Evolutionary conservation across 73 alveolate genomes (phyloP).

Genomic region (Uronychia binucleata): DNA sequence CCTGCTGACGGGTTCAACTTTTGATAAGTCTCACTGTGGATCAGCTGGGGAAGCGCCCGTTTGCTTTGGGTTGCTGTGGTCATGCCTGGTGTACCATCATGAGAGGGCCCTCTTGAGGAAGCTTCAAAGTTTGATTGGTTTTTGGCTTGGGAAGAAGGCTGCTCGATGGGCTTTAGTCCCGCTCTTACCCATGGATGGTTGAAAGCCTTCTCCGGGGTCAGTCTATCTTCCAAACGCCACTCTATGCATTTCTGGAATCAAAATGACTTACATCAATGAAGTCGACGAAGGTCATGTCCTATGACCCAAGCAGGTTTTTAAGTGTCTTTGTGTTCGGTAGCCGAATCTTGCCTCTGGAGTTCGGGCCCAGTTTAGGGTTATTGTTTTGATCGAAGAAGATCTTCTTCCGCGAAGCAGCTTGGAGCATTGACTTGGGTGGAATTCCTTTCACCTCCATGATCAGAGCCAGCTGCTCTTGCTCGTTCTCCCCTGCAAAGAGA

Average conservation of each 20-base stretch:
- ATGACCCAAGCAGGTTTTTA: slow-evolving; percentile 26
- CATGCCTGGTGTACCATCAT: too few species aligned
- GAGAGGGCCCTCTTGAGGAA: too few species aligned
- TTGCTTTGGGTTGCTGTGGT: too few species aligned
- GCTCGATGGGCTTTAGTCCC: too few species aligned
- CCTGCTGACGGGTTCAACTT: too few species aligned
- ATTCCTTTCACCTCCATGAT: slow-evolving; percentile 66
- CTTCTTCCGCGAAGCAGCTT: slow-evolving; percentile 43
- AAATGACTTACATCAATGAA: slow-evolving; percentile 42
- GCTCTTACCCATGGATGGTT: slow-evolving; percentile 79
- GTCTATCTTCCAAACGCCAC: slow-evolving; percentile 82
- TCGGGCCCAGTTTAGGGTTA: slow-evolving; percentile 49
- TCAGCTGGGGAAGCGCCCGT: too few species aligned
- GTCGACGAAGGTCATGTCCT: slow-evolving; percentile 50
- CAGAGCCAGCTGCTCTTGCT: slow-evolving; percentile 61
- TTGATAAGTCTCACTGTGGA: too few species aligned
- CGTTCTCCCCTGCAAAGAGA: slow-evolving; percentile 76
- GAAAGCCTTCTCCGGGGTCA: slow-evolving; percentile 81
- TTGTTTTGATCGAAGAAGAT: slow-evolving; percentile 57
- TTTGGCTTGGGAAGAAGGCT: too few species aligned
- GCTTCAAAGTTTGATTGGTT: too few species aligned
- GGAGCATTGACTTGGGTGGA: slow-evolving; percentile 53
- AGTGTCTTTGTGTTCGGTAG: slow-evolving; percentile 33
- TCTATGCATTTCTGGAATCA: slow-evolving; percentile 80
- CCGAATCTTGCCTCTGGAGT: slow-evolving; percentile 50